Conservation (phyloP, 768 basidiomycete species). For the Serpula lacrymans region DNA sequence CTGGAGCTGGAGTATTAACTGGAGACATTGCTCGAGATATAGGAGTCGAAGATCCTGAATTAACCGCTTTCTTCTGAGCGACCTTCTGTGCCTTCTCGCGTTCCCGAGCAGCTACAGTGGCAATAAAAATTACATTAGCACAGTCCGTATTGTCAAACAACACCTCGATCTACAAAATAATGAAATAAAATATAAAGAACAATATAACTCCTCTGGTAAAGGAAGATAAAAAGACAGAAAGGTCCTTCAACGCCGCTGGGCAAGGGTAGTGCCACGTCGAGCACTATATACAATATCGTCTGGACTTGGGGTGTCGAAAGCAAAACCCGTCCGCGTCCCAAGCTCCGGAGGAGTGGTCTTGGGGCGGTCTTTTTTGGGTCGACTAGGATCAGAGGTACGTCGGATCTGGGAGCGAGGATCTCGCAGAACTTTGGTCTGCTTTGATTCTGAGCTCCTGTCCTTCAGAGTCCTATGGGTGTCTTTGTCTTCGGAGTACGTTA, state of each 20-base stretch:
- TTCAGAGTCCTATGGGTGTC: slow-evolving; percentile 27
- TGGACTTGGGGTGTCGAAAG: slow-evolving; percentile 84
- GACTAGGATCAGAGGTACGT: slow-evolving; percentile 17
- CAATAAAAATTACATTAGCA: slow-evolving; percentile 36
- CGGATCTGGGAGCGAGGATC: slow-evolving; percentile 24
- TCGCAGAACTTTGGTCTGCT: slow-evolving; percentile 25
- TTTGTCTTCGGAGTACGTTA: slow-evolving; percentile 35
- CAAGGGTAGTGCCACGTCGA: slow-evolving; percentile 68
- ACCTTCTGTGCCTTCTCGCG: slow-evolving; percentile 65
- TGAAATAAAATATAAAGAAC: slow-evolving; percentile 11
- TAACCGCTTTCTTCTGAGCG: slow-evolving; percentile 25
- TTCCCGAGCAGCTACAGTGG: slow-evolving; percentile 67
- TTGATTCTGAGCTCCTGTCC: slow-evolving; percentile 30
- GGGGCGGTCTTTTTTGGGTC: slow-evolving; percentile 7
- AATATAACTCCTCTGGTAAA: slow-evolving; percentile 6
- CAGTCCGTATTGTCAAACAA: slow-evolving; percentile 32
- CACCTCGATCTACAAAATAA: slow-evolving; percentile 27
- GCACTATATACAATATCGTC: slow-evolving; percentile 86
- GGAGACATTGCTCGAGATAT: slow-evolving; percentile 47
- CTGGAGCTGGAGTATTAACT: slow-evolving; percentile 37
- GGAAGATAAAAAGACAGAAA: slow-evolving; percentile 6
- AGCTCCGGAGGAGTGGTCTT: slow-evolving; percentile 31
- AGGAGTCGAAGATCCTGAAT: slow-evolving; percentile 36
- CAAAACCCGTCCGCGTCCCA: slow-evolving; percentile 42
- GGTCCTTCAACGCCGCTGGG: slow-evolving; percentile 30